A percentile compares a stretch with the other conserved stretches of the same genome.
Evolutionary conservation across 768 basidiomycete genomes (phyloP).

Genomic region (Boletellus ananiceps): DNA sequence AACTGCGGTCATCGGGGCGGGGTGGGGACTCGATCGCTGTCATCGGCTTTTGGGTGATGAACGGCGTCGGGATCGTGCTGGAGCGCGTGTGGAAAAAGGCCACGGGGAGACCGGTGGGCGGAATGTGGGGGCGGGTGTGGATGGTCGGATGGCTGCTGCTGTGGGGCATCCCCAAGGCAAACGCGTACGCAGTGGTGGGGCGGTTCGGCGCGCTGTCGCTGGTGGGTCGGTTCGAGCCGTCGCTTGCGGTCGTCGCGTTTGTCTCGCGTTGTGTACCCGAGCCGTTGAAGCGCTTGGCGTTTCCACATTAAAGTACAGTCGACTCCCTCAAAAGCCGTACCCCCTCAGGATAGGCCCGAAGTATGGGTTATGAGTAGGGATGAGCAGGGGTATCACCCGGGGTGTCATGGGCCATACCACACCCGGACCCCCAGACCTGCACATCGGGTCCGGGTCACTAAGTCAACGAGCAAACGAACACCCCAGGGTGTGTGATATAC

Average conservation of each 20-base stretch:
- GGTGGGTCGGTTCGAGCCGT: conserved; percentile 13
- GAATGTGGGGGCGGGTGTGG: conserved; percentile 50
- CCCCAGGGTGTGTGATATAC: too few relatives aligned
- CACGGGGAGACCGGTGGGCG: conserved; percentile 43
- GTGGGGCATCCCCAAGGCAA: conserved; percentile 45
- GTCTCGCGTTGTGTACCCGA: background rate
- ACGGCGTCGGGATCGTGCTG: conserved; percentile 48
- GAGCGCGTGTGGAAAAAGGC: conserved; percentile 43
- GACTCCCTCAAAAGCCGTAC: too few relatives aligned
- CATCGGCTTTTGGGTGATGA: conserved; percentile 51
- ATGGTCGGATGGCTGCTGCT: conserved; percentile 41
- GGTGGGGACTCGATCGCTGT: conserved; percentile 41
- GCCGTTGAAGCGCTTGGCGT: too few relatives aligned
- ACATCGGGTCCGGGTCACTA: too few relatives aligned
- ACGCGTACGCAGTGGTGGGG: conserved; percentile 28
- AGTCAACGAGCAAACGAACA: too few relatives aligned
- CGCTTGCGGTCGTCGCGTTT: conserved; percentile 27
- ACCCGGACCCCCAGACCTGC: too few relatives aligned
- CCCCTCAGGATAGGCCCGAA: too few relatives aligned
- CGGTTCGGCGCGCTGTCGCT: conserved; percentile 10
- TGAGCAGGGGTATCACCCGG: too few relatives aligned
- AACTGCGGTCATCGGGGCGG: conserved; percentile 49
- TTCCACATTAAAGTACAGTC: too few relatives aligned
- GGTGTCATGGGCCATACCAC: too few relatives aligned
- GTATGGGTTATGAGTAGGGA: too few relatives aligned